These are phyloP conservation scores for Trichophaea hybrida DNA, from an alignment of 2,329 filamentous ascomycete genomes.

Conservation along the genomic window DNA sequence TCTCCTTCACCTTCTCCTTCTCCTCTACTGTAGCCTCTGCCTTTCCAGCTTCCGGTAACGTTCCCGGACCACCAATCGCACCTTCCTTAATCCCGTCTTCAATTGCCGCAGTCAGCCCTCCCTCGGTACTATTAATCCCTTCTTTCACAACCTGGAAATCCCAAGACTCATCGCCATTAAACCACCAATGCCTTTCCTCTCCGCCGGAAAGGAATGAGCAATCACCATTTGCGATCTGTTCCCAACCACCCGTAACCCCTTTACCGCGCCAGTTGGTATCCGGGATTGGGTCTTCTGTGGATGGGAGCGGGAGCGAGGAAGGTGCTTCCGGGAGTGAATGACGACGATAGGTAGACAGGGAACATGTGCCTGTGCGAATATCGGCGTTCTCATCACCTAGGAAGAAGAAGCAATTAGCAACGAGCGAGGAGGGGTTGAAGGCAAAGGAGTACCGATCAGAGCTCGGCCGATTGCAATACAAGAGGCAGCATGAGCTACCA, in stretches of 20 bases:
- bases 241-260: conserved; percentile 64
- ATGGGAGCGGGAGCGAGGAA: conserved; percentile 5
- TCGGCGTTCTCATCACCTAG: conserved; percentile 24
- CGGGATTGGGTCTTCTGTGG: conserved; percentile 14
- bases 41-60: conserved; percentile 6
- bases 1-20: background rate
- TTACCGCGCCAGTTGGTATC: conserved; percentile 42
- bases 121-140: conserved; percentile 3
- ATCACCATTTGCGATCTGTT: conserved; percentile 65
- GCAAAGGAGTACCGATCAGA: conserved; percentile 47
- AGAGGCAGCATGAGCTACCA: conserved; percentile 81
- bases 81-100: conserved; percentile 6
- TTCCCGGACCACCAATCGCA: conserved; percentile 11
- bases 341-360: conserved; percentile 21
- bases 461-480: conserved; percentile 75
- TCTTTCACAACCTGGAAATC: conserved; percentile 22
- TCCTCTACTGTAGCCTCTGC: background rate
- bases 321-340: background rate
- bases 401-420: conserved; percentile 1
- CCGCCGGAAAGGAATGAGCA: conserved; percentile 68
- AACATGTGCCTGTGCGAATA: conserved; percentile 27
- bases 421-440: too few relatives aligned
- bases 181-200: conserved; percentile 77
- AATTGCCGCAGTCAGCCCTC: conserved; percentile 10
- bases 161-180: conserved; percentile 23